phyloP scores from a whole-genome alignment of 2,329 filamentous ascomycete genomes.

The Apiospora arundinis region DNA sequence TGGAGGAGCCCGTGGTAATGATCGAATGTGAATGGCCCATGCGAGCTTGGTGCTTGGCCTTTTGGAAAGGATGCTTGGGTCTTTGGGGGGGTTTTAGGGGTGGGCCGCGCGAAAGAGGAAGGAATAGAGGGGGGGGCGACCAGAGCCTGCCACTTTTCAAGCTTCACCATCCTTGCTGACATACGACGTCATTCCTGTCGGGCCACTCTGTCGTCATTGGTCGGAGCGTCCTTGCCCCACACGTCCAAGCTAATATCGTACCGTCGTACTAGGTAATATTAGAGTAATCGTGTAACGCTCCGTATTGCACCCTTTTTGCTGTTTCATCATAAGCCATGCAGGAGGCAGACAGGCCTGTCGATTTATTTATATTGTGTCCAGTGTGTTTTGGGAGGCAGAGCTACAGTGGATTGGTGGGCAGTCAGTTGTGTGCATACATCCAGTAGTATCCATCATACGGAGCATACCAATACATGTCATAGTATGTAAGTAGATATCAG shows the following conservation, averaged over 20 bases:
- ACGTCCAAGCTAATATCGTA: not conserved
- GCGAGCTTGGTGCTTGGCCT: not conserved
- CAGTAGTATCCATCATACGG: too few relatives aligned
- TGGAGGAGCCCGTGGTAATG: not conserved
- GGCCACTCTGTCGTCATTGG: conserved; percentile 15
- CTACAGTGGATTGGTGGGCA: not conserved
- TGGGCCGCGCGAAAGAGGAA: too few relatives aligned
- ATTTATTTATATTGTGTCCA: not conserved
- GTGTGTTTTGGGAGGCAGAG: not conserved
- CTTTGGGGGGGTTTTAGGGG: too few relatives aligned
- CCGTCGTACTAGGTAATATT: conserved; percentile 4
- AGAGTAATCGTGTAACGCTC: not conserved
- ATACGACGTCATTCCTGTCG: conserved; percentile 11
- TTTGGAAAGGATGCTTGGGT: not conserved
- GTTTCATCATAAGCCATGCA: not conserved
- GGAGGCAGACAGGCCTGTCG: not conserved
- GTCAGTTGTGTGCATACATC: too few relatives aligned
- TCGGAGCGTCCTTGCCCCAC: not conserved
- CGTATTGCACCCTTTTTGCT: not conserved
- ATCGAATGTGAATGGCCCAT: not conserved
- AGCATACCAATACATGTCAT: not conserved
- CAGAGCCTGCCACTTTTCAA: conserved; percentile 9
- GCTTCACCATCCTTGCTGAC: conserved; percentile 3
- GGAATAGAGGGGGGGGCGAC: not conserved
- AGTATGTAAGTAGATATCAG: not conserved